phyloP scores from a whole-genome alignment of 2,329 filamentous ascomycete species.

The Capronia coronata region DNA sequence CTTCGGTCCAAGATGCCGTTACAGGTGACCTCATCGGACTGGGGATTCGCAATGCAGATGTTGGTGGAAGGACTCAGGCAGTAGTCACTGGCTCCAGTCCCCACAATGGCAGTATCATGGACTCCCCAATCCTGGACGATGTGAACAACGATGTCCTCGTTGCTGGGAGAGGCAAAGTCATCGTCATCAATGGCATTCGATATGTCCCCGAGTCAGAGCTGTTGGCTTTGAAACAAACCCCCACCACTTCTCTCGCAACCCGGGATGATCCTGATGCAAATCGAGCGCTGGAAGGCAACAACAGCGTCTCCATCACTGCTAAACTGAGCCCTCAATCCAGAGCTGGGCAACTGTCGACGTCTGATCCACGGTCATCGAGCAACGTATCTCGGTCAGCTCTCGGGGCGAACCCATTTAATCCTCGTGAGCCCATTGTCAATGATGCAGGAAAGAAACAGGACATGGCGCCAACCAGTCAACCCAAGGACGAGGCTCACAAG shows the following conservation, averaged over 20 bases:
- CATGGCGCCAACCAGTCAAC: too few relatives aligned
- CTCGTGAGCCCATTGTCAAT: constrained; percentile 6
- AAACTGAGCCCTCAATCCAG: not conserved
- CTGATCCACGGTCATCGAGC: not conserved
- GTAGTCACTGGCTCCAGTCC: not conserved
- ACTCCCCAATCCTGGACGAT: constrained; percentile 15
- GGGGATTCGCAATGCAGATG: constrained; percentile 6
- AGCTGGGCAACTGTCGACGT: not conserved
- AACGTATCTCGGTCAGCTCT: not conserved
- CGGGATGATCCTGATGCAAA: not conserved
- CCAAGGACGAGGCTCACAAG: too few relatives aligned
- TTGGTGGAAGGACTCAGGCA: not conserved
- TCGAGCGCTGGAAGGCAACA: not conserved
- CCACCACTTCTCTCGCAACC: not conserved
- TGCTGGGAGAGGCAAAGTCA: constrained; percentile 3
- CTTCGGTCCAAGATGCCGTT: not conserved
- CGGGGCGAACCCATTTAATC: constrained; percentile 13
- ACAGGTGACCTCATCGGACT: constrained; percentile 14
- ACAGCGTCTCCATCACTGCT: not conserved
- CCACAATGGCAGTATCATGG: constrained; percentile 10
- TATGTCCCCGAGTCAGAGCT: constrained; percentile 10
- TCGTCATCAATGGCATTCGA: constrained; percentile 10
- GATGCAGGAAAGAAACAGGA: not conserved
- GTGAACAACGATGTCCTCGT: constrained; percentile 6
- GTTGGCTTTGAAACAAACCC: constrained; percentile 3